Base-by-base conservation (phyloP, 2,329 filamentous ascomycete genomes). In the Talaromyces rugulosus region DNA sequence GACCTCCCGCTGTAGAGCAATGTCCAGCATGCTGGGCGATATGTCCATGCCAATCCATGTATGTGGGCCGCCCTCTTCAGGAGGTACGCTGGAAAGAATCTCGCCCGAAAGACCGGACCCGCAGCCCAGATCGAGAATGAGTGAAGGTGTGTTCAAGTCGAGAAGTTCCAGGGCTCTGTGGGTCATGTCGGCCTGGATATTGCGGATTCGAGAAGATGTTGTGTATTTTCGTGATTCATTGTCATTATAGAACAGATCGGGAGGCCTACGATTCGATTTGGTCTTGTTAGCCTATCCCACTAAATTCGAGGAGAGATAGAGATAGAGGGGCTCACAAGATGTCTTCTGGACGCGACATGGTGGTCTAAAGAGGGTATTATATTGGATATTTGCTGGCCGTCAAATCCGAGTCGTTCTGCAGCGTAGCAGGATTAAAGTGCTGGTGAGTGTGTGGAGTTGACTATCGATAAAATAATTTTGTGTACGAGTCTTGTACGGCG, bases 11-110 rank as follows among this genome's bases (percentile, higher is more conserved):
- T 97, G 92, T 0, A 99, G 82, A 1, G 95, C 95, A 52, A 97
- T 86, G 67, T 95, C 92, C n/a, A 99, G 83, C 95, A 99, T 99
- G n/a, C 89, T 92, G 0, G 91, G 88, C 4, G 90, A 92, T 28
- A 99, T 88, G 74, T 99, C 95, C 89, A 98, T 94, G 63, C 95
- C 95, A n/a, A 98, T 82, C 95, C 95, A 99, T 1, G 88, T 88
- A 79, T 99, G 95, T 4, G 92, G 92, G 0, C 92, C 92, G 60
- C 90, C 90, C 63, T 92, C 87, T 11, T 88, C 84, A 1, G 85
- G 82, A 0, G 83, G 77, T 0, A 89, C 80, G n/a, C 87, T 82
- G 12, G 91, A 92, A 53, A 99, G 85, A 63, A 98, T 97, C 75
- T 97, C 93, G 73, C 95, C 95, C 0, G 91, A 96, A 27, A 99